Base-by-base conservation (phyloP, 305 asterid genomes). In the Solanum aculeatissimum region DNA sequence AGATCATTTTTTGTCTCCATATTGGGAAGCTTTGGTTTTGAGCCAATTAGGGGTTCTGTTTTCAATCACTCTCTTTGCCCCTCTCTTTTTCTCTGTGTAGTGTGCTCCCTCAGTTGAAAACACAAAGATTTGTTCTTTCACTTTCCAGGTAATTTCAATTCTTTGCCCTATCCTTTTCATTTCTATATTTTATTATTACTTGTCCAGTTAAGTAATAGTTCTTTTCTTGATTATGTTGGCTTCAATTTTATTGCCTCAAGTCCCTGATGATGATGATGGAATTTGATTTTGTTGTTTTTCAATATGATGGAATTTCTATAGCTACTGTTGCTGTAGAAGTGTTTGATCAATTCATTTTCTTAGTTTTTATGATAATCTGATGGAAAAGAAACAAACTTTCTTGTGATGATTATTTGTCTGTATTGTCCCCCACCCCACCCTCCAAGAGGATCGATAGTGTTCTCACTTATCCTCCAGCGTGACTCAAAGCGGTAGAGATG, bases 1-100 rank as follows among this genome's bases (percentile, higher is more conserved):
- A 86, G 90, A 87, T 90, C 90, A 91, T 86, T 88, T 91, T 72
- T 89, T 91, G 93, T 89, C 93, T 87, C 91, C 88, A 82, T 88
- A 32, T 86, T 83, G 72, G 49, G 77, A 86, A 55, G 86, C 89
- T 84, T 77, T 83, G 86, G 54, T 88, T 87, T 89, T 90, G 85
- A 89, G 86, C 87, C 88, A 71, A 86, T 87, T 89, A 78, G 81
- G 85, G 42, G 18, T 87, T 81, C 80, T 85, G 88, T 84, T 87
- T 90, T 84, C 91, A 85, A 82, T 89, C 84, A 69, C 83, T 86
- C 89, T 90, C 88, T 84, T 51, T 32, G 65, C 49, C 55, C 62
- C 14, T 54, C 57, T 58, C 80, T 88, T 75, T 75, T 19, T 75
- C 42, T 75, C 45, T 75, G 18, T 16, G 43, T 43, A 25, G 82